Conservation (phyloP, 2,329 filamentous ascomycete genomes). For the Aureobasidium mangrovei region DNA sequence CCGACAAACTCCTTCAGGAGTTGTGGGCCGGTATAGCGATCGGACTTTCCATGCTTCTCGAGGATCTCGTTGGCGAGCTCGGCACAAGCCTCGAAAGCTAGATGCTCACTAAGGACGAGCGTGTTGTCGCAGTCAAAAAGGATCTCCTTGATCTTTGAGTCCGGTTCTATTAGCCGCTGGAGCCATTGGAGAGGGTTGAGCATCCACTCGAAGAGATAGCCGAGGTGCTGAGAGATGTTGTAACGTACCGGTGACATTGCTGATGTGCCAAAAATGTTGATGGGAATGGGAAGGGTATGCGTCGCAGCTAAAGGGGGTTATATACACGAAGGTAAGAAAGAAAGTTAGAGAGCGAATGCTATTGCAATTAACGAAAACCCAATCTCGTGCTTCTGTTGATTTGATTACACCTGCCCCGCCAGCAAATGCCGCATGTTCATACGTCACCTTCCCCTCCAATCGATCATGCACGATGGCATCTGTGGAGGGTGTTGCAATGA, state of each 20-base stretch:
- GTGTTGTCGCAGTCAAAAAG: constrained; percentile 68
- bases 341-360: background rate
- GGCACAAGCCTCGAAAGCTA: constrained; percentile 86
- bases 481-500: too few species aligned
- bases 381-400: background rate
- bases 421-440: background rate
- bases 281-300: background rate
- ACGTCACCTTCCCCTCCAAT: constrained; percentile 6
- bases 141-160: constrained; percentile 37
- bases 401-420: background rate
- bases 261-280: background rate
- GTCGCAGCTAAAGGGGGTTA: background rate
- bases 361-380: background rate
- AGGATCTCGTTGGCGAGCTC: constrained; percentile 83
- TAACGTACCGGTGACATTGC: constrained; percentile 8
- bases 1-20: constrained; percentile 85
- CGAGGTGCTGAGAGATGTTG: constrained; percentile 3
- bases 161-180: background rate
- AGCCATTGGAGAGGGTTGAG: background rate
- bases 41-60: constrained; percentile 52
- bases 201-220: constrained; percentile 1
- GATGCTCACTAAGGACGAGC: constrained; percentile 80
- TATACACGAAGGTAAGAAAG: background rate
- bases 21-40: constrained; percentile 66
- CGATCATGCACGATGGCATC: background rate